Evolutionary conservation across 208 protist genomes (phyloP), one percentile per base, ranked within the genome.

Genomic region (Leptomonas pyrrhocoris): DNA sequence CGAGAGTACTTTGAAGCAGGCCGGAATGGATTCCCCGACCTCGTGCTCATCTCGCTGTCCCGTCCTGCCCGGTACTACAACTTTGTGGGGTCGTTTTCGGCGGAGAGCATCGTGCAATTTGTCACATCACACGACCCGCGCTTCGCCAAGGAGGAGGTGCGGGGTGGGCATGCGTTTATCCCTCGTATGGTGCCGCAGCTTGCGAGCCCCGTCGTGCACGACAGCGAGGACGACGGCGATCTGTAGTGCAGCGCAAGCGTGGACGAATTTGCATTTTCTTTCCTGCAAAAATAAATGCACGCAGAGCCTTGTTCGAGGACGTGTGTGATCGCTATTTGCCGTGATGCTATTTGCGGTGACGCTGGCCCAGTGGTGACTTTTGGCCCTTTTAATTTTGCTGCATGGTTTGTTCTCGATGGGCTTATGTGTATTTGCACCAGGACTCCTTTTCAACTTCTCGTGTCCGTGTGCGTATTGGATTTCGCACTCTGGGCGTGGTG

Each of bases 31-130:
- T 74, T 78, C 30, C 81, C 81, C 2, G 70, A 74, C 42, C 66
- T 81, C 1, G 43, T 81, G 13, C 23, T 86, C 13, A 6, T 84
- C 19, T 61, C 61, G 7, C 27, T 55, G 2, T 28, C 46, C n/a
- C 38, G 50, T 11, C 51, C 50, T 0, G 63, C 59, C 1, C 48
- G 49, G 45, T 86, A 82, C 71, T 74, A 50, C 71, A 73, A 70
- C 61, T 79, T 84, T 36, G 54, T 74, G 12, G 81, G 81, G 15
- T 55, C 77, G 19, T 81, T 84, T 49, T 66, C 59, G 8, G 74
- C 62, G 4, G 74, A 79, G 30, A 49, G 73, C 9, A 28, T 86
- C 12, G 63, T 74, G 11, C 68, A 78, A 36, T 86, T 86, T 48
- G 54, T 74, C 50, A 36, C 48, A 0, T 40, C 60, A 13, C 54